Conservation (phyloP, 257 asterid genomes). For the Scutellaria galericulata region DNA sequence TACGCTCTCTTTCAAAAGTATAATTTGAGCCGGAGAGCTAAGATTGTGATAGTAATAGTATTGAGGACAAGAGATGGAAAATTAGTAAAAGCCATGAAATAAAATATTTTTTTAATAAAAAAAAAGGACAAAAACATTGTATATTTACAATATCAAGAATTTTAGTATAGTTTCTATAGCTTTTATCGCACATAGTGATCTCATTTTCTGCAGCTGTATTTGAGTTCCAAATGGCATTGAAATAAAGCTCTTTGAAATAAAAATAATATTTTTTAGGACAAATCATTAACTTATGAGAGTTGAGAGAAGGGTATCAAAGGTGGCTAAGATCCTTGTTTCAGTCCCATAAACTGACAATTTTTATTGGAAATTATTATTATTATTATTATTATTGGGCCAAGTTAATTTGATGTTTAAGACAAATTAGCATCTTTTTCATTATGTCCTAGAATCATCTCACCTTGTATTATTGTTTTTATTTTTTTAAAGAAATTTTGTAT, state of each 20-base stretch:
- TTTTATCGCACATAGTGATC: slow-evolving; percentile 19
- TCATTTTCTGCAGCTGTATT: neutral
- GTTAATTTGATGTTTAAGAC: slow-evolving; percentile 35
- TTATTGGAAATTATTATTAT: neutral
- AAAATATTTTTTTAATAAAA: neutral
- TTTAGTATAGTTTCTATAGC: neutral
- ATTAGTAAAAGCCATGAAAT: neutral
- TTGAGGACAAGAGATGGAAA: slow-evolving; percentile 15
- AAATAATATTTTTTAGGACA: slow-evolving; percentile 24
- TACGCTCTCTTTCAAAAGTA: too few relatives aligned
- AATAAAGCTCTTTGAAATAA: neutral
- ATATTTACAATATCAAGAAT: slow-evolving; percentile 24
- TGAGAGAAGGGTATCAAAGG: slow-evolving; percentile 47
- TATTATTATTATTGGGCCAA: neutral
- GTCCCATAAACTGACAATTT: slow-evolving; percentile 35
- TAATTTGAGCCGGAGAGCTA: too few relatives aligned
- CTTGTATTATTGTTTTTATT: slow-evolving; percentile 1
- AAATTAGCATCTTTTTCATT: slow-evolving; percentile 47
- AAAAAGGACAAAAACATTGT: slow-evolving; percentile 16
- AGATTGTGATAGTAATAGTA: neutral
- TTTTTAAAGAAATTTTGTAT: neutral
- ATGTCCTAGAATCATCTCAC: slow-evolving; percentile 30
- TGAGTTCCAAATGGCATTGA: slow-evolving; percentile 31
- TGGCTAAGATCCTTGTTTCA: slow-evolving; percentile 47
- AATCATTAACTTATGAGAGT: neutral